Evolutionary conservation across 768 basidiomycete species (phyloP).

Genomic region (Antrodiella citrinella): DNA sequence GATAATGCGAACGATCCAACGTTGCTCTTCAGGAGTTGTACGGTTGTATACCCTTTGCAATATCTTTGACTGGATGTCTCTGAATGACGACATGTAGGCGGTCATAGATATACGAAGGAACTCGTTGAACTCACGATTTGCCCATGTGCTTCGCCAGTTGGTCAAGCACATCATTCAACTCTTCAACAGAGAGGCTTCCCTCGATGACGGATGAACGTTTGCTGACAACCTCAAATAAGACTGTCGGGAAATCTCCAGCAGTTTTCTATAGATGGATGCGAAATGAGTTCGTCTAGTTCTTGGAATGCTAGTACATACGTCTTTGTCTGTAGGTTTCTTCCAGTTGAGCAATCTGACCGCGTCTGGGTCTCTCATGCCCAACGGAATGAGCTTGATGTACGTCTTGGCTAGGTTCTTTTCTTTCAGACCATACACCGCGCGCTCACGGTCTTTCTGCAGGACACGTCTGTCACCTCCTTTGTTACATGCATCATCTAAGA

Average conservation of each 20-base stretch:
- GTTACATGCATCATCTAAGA: slow-evolving; percentile 3
- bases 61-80: slow-evolving; percentile 68
- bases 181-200: slow-evolving; percentile 70
- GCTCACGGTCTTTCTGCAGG: slow-evolving; percentile 83
- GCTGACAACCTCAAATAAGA: slow-evolving; percentile 79
- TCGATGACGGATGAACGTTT: slow-evolving; percentile 76
- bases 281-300: not conserved
- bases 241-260: slow-evolving; percentile 83
- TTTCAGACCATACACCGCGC: slow-evolving; percentile 89
- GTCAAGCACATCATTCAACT: slow-evolving; percentile 76
- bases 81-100: slow-evolving; percentile 21
- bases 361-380: slow-evolving; percentile 74
- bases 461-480: not conserved
- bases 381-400: slow-evolving; percentile 83
- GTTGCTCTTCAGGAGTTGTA: slow-evolving; percentile 80
- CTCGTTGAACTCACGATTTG: slow-evolving; percentile 50
- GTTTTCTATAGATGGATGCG: slow-evolving; percentile 44
- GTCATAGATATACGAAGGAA: not conserved
- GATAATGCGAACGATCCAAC: slow-evolving; percentile 94
- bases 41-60: slow-evolving; percentile 72
- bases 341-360: slow-evolving; percentile 80
- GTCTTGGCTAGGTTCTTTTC: slow-evolving; percentile 91
- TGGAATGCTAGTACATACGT: slow-evolving; percentile 40
- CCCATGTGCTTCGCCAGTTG: slow-evolving; percentile 64
- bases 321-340: slow-evolving; percentile 72